A percentile compares a stretch with the other conserved stretches of the same genome.
phyloP scores from a whole-genome alignment of 2,329 filamentous ascomycete genomes.

The Penicillium italicum region DNA sequence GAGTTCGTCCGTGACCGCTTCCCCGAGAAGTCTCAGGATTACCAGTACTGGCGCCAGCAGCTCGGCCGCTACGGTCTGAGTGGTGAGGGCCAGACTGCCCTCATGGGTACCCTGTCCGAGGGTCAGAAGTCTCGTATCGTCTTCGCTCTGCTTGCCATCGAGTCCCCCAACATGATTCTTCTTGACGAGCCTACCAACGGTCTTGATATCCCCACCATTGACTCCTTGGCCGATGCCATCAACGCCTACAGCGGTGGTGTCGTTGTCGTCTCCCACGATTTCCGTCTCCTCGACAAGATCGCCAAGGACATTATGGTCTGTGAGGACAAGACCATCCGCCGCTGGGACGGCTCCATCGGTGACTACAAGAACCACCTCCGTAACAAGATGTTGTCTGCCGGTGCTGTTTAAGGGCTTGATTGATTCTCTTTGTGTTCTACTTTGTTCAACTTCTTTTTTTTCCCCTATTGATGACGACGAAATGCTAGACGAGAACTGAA shows the following conservation, averaged over 20 bases:
- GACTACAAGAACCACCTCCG: constrained; percentile 98
- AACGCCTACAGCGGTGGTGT: constrained; percentile 95
- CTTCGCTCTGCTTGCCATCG: constrained; percentile 92
- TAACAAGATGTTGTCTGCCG: constrained; percentile 94
- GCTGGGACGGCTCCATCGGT: constrained; percentile 85
- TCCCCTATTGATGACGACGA: constrained; percentile 30
- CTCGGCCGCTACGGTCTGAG: constrained; percentile 90
- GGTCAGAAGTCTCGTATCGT: constrained; percentile 98
- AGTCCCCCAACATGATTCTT: constrained; percentile 93
- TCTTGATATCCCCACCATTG: constrained; percentile 97
- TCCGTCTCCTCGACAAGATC: constrained; percentile 98
- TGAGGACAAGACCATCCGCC: constrained; percentile 89
- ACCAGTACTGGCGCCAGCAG: constrained; percentile 99
- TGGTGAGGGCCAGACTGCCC: constrained; percentile 88
- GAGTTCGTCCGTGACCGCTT: constrained; percentile 99
- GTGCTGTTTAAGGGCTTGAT: constrained; percentile 66
- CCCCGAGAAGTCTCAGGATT: constrained; percentile 81
- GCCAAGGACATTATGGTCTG: constrained; percentile 99
- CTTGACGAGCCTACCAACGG: constrained; percentile 99
- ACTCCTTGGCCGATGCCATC: constrained; percentile 95
- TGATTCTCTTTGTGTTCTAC: constrained; percentile 10
- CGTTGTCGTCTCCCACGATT: constrained; percentile 97
- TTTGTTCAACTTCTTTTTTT: constrained; percentile 15
- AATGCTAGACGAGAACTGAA: constrained; percentile 35
- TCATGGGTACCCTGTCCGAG: constrained; percentile 97